phyloP scores from a whole-genome alignment of 129 eudicot species.

The Flaveria brownii region DNA sequence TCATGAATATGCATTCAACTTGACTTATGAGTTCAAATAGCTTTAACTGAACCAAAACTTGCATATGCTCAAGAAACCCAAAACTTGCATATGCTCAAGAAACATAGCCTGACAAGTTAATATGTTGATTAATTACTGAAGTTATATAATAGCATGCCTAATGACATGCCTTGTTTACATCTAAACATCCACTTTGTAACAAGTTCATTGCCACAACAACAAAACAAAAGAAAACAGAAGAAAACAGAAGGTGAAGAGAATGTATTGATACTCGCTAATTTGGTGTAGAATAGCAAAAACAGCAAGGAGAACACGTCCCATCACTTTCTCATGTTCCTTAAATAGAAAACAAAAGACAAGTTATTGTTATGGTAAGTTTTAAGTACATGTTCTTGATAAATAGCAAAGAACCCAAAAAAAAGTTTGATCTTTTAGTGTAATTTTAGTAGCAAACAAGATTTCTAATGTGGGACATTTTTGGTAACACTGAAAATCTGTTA shows the following conservation, averaged over 20 bases:
- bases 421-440: background rate
- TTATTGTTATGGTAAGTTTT: background rate
- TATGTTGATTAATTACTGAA: conserved; percentile 26
- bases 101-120: conserved; percentile 8
- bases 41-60: conserved; percentile 12
- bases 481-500: background rate
- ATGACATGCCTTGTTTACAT: conserved; percentile 26
- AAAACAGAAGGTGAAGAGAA: background rate
- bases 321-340: conserved; percentile 32
- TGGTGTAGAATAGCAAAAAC: background rate
- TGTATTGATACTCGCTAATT: background rate
- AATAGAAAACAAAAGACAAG: conserved; percentile 7
- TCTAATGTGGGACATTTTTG: background rate
- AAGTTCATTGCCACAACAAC: conserved; percentile 12
- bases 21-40: background rate
- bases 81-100: conserved; percentile 22
- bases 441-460: conserved; percentile 12
- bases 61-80: conserved; percentile 13
- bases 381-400: conserved; percentile 19
- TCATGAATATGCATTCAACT: background rate
- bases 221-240: background rate
- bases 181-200: conserved; percentile 31
- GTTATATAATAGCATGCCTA: background rate
- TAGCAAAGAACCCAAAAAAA: background rate
- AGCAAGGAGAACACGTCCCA: conserved; percentile 15